Evolutionary conservation across 805 yeast species (phyloP).

Genomic region (Yarrowia keelungensis): DNA sequence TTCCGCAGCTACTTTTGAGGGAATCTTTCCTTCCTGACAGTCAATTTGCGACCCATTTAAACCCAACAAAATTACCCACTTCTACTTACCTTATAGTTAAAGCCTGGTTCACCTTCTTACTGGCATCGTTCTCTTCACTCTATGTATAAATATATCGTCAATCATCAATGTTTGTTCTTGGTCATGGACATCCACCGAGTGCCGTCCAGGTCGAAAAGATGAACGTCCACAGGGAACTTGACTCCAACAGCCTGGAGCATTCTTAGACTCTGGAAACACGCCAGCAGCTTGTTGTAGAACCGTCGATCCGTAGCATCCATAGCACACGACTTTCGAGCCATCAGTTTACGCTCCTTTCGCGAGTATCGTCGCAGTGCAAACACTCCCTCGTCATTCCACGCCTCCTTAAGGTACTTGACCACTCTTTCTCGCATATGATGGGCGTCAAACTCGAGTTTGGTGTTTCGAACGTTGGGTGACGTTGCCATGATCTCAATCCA

Average conservation of each 20-base stretch:
- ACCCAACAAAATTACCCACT: too few species aligned
- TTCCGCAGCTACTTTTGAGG: too few species aligned
- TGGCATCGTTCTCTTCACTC: too few species aligned
- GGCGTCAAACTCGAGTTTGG: conserved; percentile 22
- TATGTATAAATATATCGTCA: conserved; percentile 1
- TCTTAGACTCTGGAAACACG: conserved; percentile 23
- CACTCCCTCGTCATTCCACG: conserved; percentile 16
- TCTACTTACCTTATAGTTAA: too few species aligned
- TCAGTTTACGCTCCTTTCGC: conserved; percentile 15
- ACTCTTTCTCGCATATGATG: conserved; percentile 8
- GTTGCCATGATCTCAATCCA: conserved; percentile 4
- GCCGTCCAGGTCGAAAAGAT: conserved; percentile 16
- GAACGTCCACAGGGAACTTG: conserved; percentile 21
- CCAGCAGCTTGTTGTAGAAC: conserved; percentile 17
- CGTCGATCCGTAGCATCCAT: conserved; percentile 19
- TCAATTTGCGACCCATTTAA: too few species aligned
- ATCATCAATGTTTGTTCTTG: not conserved
- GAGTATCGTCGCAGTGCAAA: not conserved
- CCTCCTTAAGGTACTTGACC: conserved; percentile 9
- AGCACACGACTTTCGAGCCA: conserved; percentile 23
- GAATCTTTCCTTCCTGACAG: too few species aligned
- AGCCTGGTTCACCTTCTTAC: not conserved
- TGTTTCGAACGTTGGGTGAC: conserved; percentile 19
- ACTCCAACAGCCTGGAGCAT: conserved; percentile 24
- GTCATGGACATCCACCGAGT: conserved; percentile 33